Evolutionary conservation across 2,329 filamentous ascomycete genomes (phyloP).

Genomic region (Penicillium brasilianum): DNA sequence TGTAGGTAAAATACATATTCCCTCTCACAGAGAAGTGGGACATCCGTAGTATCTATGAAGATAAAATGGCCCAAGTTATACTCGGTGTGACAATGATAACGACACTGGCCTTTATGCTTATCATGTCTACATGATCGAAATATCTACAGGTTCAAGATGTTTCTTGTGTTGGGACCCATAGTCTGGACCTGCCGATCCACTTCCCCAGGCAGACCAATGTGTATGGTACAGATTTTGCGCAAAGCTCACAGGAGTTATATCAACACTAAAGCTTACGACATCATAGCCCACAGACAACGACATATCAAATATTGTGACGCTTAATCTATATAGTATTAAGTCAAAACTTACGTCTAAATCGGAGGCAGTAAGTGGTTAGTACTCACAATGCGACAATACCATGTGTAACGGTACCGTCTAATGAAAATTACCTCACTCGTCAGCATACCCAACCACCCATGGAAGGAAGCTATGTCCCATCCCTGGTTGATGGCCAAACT

Average conservation of each 20-base stretch:
- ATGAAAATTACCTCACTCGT: background rate
- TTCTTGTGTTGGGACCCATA: background rate
- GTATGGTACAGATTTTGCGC: background rate
- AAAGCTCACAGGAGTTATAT: background rate
- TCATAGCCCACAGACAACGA: background rate
- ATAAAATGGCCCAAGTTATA: background rate
- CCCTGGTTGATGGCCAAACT: constrained; percentile 2
- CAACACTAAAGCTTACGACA: too few relatives aligned
- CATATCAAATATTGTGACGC: too few relatives aligned
- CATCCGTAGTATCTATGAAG: background rate
- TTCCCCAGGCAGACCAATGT: background rate
- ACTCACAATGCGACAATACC: background rate
- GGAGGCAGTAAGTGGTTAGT: too few relatives aligned
- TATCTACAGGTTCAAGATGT: background rate
- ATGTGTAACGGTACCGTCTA: background rate
- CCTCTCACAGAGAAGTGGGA: too few relatives aligned
- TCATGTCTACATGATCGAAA: too few relatives aligned
- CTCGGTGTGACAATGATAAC: too few relatives aligned
- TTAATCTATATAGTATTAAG: background rate
- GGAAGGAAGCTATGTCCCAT: background rate
- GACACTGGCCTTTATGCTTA: too few relatives aligned
- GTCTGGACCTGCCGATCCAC: constrained; percentile 6
- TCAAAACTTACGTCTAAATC: too few relatives aligned
- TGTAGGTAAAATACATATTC: too few relatives aligned
- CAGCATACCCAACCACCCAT: background rate